Evolutionary conservation across 2,329 filamentous ascomycete species (phyloP).

Genomic region (Alternaria arbusti): DNA sequence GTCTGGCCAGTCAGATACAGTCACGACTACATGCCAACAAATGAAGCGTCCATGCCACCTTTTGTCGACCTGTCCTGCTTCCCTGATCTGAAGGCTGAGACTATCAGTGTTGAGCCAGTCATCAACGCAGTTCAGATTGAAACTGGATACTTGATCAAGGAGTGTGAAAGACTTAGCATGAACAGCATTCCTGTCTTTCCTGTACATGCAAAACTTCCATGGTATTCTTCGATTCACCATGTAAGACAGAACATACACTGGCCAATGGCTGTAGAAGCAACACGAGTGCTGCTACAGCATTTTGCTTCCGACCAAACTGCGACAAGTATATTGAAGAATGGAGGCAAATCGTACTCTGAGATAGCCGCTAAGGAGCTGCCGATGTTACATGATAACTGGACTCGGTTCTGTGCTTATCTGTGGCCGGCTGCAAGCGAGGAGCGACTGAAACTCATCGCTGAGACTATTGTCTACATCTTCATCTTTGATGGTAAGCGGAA

Average conservation of each 20-base stretch:
- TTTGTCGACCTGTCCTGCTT: not conserved
- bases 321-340: not conserved
- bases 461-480: not conserved
- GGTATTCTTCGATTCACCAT: not conserved
- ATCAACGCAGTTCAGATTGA: not conserved
- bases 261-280: not conserved
- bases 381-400: not conserved
- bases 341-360: not conserved
- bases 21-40: not conserved
- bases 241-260: not conserved
- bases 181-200: not conserved
- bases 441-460: not conserved
- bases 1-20: not conserved
- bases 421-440: not conserved
- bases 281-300: not conserved
- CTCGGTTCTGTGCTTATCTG: not conserved
- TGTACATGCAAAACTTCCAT: not conserved
- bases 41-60: not conserved
- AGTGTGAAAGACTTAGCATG: not conserved
- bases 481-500: not conserved
- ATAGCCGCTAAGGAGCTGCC: not conserved
- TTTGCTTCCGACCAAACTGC: not conserved
- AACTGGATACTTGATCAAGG: not conserved
- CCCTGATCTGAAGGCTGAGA: not conserved
- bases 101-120: not conserved